phyloP scores from a whole-genome alignment of 495 filamentous ascomycete species.

The Neurospora sp. region DNA sequence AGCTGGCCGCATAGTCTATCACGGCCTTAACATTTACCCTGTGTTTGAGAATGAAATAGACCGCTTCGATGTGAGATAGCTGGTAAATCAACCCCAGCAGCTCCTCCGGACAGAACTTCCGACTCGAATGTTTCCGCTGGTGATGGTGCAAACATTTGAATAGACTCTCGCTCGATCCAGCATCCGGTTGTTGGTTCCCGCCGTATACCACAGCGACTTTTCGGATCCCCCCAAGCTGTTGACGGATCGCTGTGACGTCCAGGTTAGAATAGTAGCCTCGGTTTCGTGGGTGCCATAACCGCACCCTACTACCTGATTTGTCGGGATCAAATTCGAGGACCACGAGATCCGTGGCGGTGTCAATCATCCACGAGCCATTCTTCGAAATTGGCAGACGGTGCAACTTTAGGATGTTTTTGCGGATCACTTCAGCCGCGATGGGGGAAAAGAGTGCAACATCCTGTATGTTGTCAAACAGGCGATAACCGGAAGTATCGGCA shows the following conservation, averaged over 20 bases:
- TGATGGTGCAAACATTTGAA: not conserved
- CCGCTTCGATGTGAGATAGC: conserved; percentile 12
- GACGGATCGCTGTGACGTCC: not conserved
- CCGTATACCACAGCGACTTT: not conserved
- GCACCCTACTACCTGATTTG: not conserved
- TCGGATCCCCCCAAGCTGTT: not conserved
- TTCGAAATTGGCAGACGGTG: not conserved
- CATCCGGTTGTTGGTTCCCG: not conserved
- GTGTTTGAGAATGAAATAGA: conserved; percentile 12
- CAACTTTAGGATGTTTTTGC: not conserved
- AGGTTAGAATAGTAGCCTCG: not conserved
- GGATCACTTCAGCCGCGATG: not conserved
- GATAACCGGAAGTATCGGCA: conserved; percentile 3
- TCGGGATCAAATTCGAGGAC: not conserved
- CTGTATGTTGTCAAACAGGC: not conserved
- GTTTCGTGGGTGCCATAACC: not conserved
- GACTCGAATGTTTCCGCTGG: not conserved
- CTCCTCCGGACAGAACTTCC: conserved; percentile 5
- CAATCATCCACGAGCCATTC: not conserved
- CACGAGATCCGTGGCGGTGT: conserved; percentile 2
- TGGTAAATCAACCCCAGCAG: conserved; percentile 7
- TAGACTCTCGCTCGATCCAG: not conserved
- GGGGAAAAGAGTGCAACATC: not conserved
- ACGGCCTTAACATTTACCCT: not conserved
- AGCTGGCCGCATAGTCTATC: not conserved